Evolutionary conservation across 2,329 filamentous ascomycete genomes (phyloP), one percentile per base, ranked within the genome.

Genomic region (Verticillium longisporum): DNA sequence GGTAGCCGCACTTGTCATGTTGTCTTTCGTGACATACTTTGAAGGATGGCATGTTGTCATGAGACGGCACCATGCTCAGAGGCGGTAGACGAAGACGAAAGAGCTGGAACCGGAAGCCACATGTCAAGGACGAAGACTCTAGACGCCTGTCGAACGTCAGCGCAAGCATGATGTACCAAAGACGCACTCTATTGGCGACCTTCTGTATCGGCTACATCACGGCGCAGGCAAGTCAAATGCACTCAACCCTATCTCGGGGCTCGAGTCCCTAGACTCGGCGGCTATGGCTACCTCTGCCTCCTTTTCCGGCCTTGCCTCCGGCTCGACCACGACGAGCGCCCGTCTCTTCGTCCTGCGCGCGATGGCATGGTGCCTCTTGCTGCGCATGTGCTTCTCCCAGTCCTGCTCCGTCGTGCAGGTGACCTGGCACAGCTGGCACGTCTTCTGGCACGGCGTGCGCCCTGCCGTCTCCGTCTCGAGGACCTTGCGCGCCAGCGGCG

Each of bases 351-450:
- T 76, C 66, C 67, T 75, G 41, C 71, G 72, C 34, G 72, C 54
- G 6, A 69, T 67, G 15, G 73, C 66, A 5, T 71, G 70, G 59
- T 79, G 77, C 15, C 70, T 66, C 10, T 68, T 63, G 54, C 75
- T 73, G 62, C 72, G 74, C 10, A 77, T 61, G 59, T 79, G 77
- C 61, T 73, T 70, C 45, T 71, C 64, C 76, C 75, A 80, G 1
- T 73, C 73, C 62, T 82, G 77, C 64, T 87, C 83, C 2, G 82
- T 85, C 59, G 87, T 71, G 4, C 82, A 74, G 26, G 85, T 84
- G 61, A 83, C 83, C 67, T 91, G 77, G 70, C 95, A 99, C 1
- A 87, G 66, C 2, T 91, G 86, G 69, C 95, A 99, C 18, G 81
- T 83, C 66, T 82, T 83, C 64, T 86, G 85, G 36, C 72, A 74